Evolutionary conservation across 805 yeast genomes (phyloP).

Genomic region (Yarrowia sp.): DNA sequence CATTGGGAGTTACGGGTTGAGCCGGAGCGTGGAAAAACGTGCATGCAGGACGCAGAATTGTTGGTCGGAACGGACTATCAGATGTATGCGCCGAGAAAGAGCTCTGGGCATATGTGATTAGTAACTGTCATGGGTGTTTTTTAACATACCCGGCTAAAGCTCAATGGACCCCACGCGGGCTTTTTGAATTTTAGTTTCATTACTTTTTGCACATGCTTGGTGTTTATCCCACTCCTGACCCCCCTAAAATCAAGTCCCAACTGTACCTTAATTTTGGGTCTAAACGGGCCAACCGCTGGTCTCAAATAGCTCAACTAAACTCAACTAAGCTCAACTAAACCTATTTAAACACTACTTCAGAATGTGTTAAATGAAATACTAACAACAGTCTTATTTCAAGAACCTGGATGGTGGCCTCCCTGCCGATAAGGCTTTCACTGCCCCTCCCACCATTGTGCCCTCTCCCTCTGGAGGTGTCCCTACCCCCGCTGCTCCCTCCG

Average conservation of each 20-base stretch:
- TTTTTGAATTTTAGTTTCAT: conserved; percentile 2
- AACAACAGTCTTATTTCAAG: conserved; percentile 67
- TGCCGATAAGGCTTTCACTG: conserved; percentile 71
- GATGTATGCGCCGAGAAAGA: not conserved
- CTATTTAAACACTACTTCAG: too few species aligned
- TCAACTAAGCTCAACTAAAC: too few species aligned
- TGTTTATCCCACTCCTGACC: not conserved
- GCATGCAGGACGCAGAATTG: conserved; percentile 22
- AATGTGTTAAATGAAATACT: too few species aligned
- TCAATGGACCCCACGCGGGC: not conserved
- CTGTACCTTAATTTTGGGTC: not conserved
- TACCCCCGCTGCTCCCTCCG: conserved; percentile 49
- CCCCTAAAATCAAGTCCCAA: not conserved
- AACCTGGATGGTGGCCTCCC: conserved; percentile 71
- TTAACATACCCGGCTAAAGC: not conserved
- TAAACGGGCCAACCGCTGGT: too few species aligned
- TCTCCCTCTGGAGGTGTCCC: conserved; percentile 74
- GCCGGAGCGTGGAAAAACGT: conserved; percentile 23
- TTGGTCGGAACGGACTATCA: conserved; percentile 8
- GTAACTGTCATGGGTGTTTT: not conserved
- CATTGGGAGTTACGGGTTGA: conserved; percentile 24
- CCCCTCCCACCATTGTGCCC: conserved; percentile 90
- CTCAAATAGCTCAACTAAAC: not conserved
- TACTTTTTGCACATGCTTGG: conserved; percentile 17
- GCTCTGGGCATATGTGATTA: not conserved